Evolutionary conservation across 768 basidiomycete genomes (phyloP).

Genomic region (Clitopilus passeckerianus): DNA sequence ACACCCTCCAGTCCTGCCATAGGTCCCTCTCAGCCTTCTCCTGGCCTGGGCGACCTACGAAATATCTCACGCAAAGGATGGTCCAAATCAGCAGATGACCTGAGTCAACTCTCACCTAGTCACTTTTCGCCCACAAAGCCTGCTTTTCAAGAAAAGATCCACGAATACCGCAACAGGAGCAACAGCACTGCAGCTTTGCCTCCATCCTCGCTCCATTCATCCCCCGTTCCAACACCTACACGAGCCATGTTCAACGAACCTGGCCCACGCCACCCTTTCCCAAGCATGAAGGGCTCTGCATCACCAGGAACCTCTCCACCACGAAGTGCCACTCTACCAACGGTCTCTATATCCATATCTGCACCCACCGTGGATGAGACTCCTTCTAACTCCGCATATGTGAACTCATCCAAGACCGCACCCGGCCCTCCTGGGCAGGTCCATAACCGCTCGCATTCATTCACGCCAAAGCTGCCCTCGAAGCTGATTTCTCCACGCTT

Average conservation of each 20-base stretch:
- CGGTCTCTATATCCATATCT: slow-evolving; percentile 46
- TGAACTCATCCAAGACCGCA: background rate
- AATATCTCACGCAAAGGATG: slow-evolving; percentile 66
- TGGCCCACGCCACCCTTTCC: slow-evolving; percentile 34
- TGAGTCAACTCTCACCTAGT: slow-evolving; percentile 45
- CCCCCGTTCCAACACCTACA: background rate
- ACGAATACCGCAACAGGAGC: slow-evolving; percentile 60
- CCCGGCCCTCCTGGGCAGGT: slow-evolving; percentile 25
- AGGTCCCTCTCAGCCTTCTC: slow-evolving; percentile 13
- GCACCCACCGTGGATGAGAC: slow-evolving; percentile 32
- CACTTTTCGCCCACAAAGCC: slow-evolving; percentile 35
- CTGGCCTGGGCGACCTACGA: slow-evolving; percentile 61
- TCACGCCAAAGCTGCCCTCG: slow-evolving; percentile 67
- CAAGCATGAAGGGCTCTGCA: slow-evolving; percentile 26
- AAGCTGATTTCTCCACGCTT: slow-evolving; percentile 57
- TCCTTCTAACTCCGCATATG: slow-evolving; percentile 15
- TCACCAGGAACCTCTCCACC: slow-evolving; percentile 28
- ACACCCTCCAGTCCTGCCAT: slow-evolving; percentile 32
- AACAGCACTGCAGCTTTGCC: slow-evolving; percentile 41
- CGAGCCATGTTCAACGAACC: background rate
- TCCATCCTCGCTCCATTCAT: slow-evolving; percentile 26
- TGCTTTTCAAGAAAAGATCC: slow-evolving; percentile 58
- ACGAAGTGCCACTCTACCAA: slow-evolving; percentile 25
- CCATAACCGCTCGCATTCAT: slow-evolving; percentile 64
- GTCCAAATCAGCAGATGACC: slow-evolving; percentile 79